phyloP scores from a whole-genome alignment of 768 basidiomycete genomes.

The Mycena olivaceomarginata region DNA sequence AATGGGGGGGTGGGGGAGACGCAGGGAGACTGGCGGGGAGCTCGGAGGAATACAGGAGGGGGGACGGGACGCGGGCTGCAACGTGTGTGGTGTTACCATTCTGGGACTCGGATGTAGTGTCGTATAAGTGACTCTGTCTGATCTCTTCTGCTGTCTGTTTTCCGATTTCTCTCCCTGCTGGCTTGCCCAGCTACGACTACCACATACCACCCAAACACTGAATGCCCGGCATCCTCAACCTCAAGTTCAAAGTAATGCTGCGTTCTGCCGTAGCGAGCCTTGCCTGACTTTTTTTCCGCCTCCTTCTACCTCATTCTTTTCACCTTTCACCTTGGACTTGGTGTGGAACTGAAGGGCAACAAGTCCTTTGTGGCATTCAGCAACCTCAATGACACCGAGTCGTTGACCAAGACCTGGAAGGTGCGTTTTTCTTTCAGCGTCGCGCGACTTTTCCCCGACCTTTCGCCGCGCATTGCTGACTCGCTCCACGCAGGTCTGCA shows the following conservation, averaged over 20 bases:
- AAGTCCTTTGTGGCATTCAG: constrained; percentile 96
- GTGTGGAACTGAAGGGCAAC: constrained; percentile 78
- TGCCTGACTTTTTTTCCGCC: constrained; percentile 37
- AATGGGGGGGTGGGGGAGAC: no score
- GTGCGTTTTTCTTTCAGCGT: constrained; percentile 55
- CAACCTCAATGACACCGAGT: constrained; percentile 89
- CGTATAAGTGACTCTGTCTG: constrained; percentile 21
- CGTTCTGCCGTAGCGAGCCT: constrained; percentile 13
- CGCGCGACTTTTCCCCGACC: constrained; percentile 32
- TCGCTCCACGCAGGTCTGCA: constrained; percentile 78
- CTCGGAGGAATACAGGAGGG: neutral
- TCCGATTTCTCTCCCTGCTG: neutral
- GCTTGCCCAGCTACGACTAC: neutral
- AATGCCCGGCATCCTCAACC: constrained; percentile 79
- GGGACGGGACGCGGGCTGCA: neutral
- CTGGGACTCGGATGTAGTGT: neutral
- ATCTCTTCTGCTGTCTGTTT: neutral
- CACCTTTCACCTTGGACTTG: neutral
- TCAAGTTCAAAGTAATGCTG: constrained; percentile 72
- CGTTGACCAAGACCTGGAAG: constrained; percentile 95
- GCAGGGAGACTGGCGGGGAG: no score
- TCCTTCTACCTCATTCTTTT: constrained; percentile 40
- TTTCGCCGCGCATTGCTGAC: neutral
- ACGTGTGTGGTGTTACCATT: neutral
- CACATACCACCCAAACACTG: neutral